Evolutionary conservation across 225 moss, liverwort and hornwort genomes (phyloP), one percentile per base, ranked within the genome.

Genomic region (Physcomitrellopsis africana): DNA sequence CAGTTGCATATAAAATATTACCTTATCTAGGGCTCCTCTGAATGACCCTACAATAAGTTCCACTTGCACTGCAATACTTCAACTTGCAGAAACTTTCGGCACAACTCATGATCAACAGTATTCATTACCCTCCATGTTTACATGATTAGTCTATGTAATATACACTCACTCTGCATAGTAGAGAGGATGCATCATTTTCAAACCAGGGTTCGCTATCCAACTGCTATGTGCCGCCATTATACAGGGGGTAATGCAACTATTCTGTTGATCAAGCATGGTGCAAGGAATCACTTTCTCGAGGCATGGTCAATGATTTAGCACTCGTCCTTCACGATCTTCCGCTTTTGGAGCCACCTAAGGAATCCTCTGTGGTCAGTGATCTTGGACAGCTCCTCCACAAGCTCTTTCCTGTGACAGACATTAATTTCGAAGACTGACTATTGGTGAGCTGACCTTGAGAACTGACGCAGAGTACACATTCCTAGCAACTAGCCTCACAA

Each of bases 361-460:
- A 96, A 83, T 54, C 88, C 76, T 73, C 89, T 79, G 67, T 93
- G 94, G 53, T 93, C 92, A 45, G 89, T 89, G 58, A 97, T 84
- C 29, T 82, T 84, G 10, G 85, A 64, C 14, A 94, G 24, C 61
- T 93, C 92, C 10, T 89, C 84, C 73, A 86, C 24, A 15, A 97
- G 84, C 76, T 89, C 83, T 74, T 83, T 10, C 81, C 96, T 96
- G 92, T 69, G 67, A 1, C 60, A 76, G 17, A 24, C 45, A 49
- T 10, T 4, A 11, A 8, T n/a, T 77, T 44, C 74, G 74, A 65
- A 41, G 4, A 49, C 29, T 70, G 11, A 65, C 19, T 56, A 59
- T 7, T 47, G 59, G 49, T 22, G 41, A 49, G n/a, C 60, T 19
- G 47, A 68, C 22, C 22, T 13, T 43, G 14, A 51, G 18, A 16